Evolutionary conservation across 257 asterid species (phyloP), one percentile per base, ranked within the genome.

Genomic region (Solanum dulcamara): DNA sequence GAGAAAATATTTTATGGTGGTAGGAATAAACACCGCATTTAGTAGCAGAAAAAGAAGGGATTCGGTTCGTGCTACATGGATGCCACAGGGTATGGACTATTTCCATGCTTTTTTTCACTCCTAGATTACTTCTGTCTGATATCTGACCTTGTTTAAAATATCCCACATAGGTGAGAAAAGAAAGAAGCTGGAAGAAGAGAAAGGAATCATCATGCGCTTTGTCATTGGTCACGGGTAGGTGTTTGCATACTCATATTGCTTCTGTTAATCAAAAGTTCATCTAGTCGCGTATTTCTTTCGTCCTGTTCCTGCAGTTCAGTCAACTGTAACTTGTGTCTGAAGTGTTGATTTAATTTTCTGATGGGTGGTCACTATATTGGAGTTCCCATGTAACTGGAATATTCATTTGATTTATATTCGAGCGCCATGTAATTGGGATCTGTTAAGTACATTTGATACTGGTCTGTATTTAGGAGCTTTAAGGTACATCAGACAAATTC

Each of bases 1-100:
- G 83, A 89, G 92, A 85, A 96, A 96, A 77, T 91, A 93, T 81
- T 90, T 94, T 72, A 89, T 94, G 96, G 98, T 96, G 30, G 87
- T 96, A 55, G 98, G 99, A 68, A 85, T 96, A 24, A 96, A 96
- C 57, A 96, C 99, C 3, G 99, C 98, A 8, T 96, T 96, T 88
- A 96, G 99, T 89, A 96, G 99, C 91, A 86, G 99, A 15, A 96
- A 93, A 87, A 86, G 98, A 86, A 88, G 98, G 86, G 99, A 96
- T 85, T 94, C 99, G 0, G 92, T 96, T 86, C 99, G 98, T 32
- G 91, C 93, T 22, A 96, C 98, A 2, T 96, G 99, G 99, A 93
- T 94, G 98, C 98, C 97, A n/a, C 95, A 92, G 94, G 98, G 99
- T 94, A 38, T 81, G 60, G 3, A 10, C 26, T 74, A 11, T 86